Conservation (phyloP, 2,329 filamentous ascomycete genomes). For the Penicillium sp. region DNA sequence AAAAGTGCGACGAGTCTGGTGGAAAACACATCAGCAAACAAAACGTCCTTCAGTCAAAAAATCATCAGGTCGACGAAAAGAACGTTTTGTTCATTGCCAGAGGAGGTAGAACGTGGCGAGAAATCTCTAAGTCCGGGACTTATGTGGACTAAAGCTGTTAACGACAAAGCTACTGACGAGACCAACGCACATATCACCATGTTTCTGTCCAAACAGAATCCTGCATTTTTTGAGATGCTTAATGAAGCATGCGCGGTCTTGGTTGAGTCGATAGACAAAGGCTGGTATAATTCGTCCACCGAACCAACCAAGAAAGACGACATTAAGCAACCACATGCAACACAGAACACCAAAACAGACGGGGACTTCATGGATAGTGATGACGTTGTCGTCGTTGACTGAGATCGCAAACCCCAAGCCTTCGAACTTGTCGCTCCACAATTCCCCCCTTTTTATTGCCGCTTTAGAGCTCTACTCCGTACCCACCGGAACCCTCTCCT, state of each 20-base stretch:
- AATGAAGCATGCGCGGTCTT: constrained; percentile 40
- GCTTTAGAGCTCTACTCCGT: constrained; percentile 2
- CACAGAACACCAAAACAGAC: constrained; percentile 14
- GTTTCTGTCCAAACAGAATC: constrained; percentile 47
- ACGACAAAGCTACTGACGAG: constrained; percentile 77
- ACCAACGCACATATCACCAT: constrained; percentile 68
- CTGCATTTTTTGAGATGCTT: constrained; percentile 43
- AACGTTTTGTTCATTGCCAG: constrained; percentile 85
- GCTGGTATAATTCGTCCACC: constrained; percentile 38
- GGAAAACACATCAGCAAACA: constrained; percentile 22
- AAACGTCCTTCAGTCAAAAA: constrained; percentile 34
- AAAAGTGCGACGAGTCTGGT: constrained; percentile 53
- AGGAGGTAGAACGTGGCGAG: constrained; percentile 43
- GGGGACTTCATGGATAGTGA: constrained; percentile 34
- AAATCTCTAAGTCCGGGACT: constrained; percentile 32
- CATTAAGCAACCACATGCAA: constrained; percentile 13
- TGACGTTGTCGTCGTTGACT: constrained; percentile 38
- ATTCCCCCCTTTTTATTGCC: neutral
- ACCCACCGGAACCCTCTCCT: constrained; percentile 6
- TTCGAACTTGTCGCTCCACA: neutral
- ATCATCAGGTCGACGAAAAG: constrained; percentile 57
- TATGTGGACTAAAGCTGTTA: constrained; percentile 69
- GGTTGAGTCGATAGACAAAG: constrained; percentile 40
- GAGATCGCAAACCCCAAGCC: constrained; percentile 1
- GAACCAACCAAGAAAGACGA: constrained; percentile 19